These are phyloP conservation scores for Leucocoprinus sp. DNA, from an alignment of 768 basidiomycete genomes.

Conservation along the genomic window DNA sequence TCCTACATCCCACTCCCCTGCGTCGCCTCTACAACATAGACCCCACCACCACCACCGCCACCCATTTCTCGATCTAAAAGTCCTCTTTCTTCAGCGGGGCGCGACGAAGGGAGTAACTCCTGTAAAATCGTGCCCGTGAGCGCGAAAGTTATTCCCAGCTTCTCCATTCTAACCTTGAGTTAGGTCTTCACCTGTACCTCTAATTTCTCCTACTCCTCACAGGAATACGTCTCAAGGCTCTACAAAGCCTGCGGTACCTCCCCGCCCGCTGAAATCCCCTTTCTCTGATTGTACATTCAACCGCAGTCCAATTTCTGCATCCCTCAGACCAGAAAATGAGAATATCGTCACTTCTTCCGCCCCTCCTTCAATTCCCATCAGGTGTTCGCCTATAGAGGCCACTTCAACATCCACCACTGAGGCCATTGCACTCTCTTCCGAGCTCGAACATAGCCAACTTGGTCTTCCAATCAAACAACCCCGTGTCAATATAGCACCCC, in stretches of 20 bases:
- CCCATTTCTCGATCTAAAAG: slow-evolving; percentile 3
- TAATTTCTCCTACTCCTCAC: slow-evolving; percentile 7
- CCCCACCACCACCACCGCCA: slow-evolving; percentile 5
- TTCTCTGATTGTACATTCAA: slow-evolving; percentile 11
- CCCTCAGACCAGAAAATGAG: neutral
- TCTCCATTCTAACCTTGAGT: neutral
- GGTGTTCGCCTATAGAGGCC: slow-evolving; percentile 11
- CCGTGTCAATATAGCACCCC: slow-evolving; percentile 17
- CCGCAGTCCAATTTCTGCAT: neutral
- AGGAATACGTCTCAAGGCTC: slow-evolving; percentile 14
- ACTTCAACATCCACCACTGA: neutral
- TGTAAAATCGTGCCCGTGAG: slow-evolving; percentile 4
- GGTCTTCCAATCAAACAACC: slow-evolving; percentile 12
- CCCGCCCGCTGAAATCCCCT: slow-evolving; percentile 14
- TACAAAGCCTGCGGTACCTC: slow-evolving; percentile 20
- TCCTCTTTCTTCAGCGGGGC: slow-evolving; percentile 3
- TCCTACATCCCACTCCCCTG: neutral
- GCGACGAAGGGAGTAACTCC: neutral
- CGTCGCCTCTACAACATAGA: slow-evolving; percentile 4
- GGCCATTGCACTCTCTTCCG: neutral
- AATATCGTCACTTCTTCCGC: neutral
- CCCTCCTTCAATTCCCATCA: slow-evolving; percentile 18
- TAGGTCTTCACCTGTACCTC: neutral
- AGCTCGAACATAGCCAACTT: slow-evolving; percentile 11
- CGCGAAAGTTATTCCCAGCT: neutral